Percentiles rank a stretch among this genome's conserved stretches.
phyloP scores from a whole-genome alignment of 2,329 filamentous ascomycete genomes.

The Fusarium duplospermum region DNA sequence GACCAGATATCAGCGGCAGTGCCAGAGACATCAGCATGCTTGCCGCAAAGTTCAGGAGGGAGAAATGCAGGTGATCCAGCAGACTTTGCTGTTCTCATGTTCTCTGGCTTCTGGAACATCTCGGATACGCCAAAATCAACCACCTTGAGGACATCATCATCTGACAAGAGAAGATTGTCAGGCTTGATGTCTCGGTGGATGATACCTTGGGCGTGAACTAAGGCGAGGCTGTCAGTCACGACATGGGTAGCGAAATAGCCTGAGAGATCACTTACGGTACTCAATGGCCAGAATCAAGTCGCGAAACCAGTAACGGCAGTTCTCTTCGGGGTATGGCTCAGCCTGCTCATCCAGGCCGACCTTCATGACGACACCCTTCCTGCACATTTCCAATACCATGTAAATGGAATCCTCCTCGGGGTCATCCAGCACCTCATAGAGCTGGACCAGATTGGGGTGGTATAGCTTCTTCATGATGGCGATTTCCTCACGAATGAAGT shows the following conservation, averaged over 20 bases:
- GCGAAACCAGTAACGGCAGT: slow-evolving; percentile 91
- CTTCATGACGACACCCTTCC: slow-evolving; percentile 97
- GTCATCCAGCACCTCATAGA: slow-evolving; percentile 96
- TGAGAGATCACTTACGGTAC: slow-evolving; percentile 71
- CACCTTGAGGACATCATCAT: slow-evolving; percentile 94
- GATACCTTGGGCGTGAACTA: slow-evolving; percentile 92
- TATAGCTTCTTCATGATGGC: slow-evolving; percentile 99
- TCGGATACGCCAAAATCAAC: slow-evolving; percentile 99
- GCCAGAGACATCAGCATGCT: slow-evolving; percentile 88
- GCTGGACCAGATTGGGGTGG: slow-evolving; percentile 90
- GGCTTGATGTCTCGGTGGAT: slow-evolving; percentile 98
- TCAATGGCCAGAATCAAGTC: slow-evolving; percentile 96
- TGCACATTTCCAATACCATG: slow-evolving; percentile 99
- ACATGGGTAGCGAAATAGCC: too few species aligned
- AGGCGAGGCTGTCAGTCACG: neutral
- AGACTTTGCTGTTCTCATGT: slow-evolving; percentile 93
- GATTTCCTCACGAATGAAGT: slow-evolving; percentile 93
- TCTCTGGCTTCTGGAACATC: slow-evolving; percentile 88
- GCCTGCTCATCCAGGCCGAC: slow-evolving; percentile 87
- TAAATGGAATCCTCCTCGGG: slow-evolving; percentile 95
- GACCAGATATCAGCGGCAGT: slow-evolving; percentile 97
- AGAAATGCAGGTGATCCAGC: slow-evolving; percentile 96
- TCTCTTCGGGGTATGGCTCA: slow-evolving; percentile 83
- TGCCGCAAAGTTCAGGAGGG: slow-evolving; percentile 90
- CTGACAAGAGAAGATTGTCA: slow-evolving; percentile 90